These are phyloP conservation scores for Myochromella boudieri DNA, from an alignment of 768 basidiomycete species.

Conservation along the genomic window DNA sequence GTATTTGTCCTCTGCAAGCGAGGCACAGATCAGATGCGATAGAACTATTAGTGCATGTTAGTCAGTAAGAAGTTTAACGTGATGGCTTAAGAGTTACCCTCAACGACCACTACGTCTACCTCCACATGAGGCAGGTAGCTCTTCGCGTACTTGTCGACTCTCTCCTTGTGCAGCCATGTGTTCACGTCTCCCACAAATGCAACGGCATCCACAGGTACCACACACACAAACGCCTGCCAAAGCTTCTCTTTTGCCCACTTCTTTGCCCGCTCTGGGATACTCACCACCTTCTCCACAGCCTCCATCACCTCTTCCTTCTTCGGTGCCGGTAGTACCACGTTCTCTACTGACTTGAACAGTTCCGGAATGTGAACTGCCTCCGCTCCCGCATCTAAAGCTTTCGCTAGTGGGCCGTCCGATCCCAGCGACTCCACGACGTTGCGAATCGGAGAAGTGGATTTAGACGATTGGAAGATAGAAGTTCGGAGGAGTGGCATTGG, in stretches of 20 bases:
- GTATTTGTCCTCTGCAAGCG: constrained; percentile 77
- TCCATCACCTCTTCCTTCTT: constrained; percentile 21
- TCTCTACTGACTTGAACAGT: constrained; percentile 44
- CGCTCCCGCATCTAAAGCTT: constrained; percentile 48
- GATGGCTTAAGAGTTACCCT: constrained; percentile 55
- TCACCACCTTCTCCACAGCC: constrained; percentile 17
- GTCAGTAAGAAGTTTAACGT: no score
- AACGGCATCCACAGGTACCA: constrained; percentile 1
- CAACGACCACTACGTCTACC: constrained; percentile 59
- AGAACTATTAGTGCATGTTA: no score
- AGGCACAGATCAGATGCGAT: constrained; percentile 65
- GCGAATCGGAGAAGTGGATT: constrained; percentile 46
- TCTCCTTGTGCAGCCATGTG: constrained; percentile 61
- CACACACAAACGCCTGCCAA: neutral
- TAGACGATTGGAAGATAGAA: constrained; percentile 43
- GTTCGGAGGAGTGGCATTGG: constrained; percentile 39
- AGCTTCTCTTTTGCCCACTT: constrained; percentile 1
- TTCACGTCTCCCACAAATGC: constrained; percentile 2
- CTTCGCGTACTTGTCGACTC: constrained; percentile 53
- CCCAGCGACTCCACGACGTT: constrained; percentile 57
- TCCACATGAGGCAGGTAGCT: constrained; percentile 58
- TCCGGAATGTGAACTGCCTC: constrained; percentile 38
- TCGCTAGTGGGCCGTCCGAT: constrained; percentile 56
- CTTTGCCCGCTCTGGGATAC: neutral
- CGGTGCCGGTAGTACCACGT: constrained; percentile 13